Percentiles rank a stretch among this genome's conserved stretches.
These are phyloP conservation scores for Leptographium galeiforme DNA, from an alignment of 2,329 filamentous ascomycete genomes.

Conservation along the genomic window DNA sequence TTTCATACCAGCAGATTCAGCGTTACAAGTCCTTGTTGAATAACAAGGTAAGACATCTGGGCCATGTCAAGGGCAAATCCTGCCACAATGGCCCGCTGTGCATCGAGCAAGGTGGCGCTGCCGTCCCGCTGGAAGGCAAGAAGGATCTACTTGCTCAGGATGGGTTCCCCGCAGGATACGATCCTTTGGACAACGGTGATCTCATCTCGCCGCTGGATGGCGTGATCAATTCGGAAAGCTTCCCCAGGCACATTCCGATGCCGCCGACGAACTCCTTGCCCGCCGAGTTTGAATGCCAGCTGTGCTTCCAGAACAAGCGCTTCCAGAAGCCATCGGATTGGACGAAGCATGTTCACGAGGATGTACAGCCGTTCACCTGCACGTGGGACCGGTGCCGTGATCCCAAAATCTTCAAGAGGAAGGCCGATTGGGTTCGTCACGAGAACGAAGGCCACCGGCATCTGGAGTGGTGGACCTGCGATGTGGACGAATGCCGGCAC, in stretches of 20 bases:
- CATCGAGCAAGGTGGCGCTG: slow-evolving; percentile 51
- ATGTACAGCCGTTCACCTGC: slow-evolving; percentile 85
- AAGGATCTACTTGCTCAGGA: slow-evolving; percentile 47
- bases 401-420: slow-evolving; percentile 85
- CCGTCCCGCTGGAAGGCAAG: slow-evolving; percentile 46
- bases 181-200: slow-evolving; percentile 52
- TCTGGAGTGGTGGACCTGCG: slow-evolving; percentile 82
- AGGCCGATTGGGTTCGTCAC: slow-evolving; percentile 90
- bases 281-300: slow-evolving; percentile 76
- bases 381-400: slow-evolving; percentile 75
- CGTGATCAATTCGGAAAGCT: slow-evolving; percentile 56
- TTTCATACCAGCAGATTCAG: slow-evolving; percentile 66
- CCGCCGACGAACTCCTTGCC: slow-evolving; percentile 67
- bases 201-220: slow-evolving; percentile 47
- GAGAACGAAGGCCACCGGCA: slow-evolving; percentile 87
- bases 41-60: slow-evolving; percentile 55
- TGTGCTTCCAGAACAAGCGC: slow-evolving; percentile 76
- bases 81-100: slow-evolving; percentile 54
- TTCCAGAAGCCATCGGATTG: slow-evolving; percentile 89
- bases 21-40: slow-evolving; percentile 69
- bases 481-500: slow-evolving; percentile 67
- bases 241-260: slow-evolving; percentile 68
- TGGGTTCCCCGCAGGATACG: slow-evolving; percentile 35
- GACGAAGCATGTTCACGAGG: slow-evolving; percentile 93
- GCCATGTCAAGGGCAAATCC: slow-evolving; percentile 34